Base-by-base conservation (phyloP, 768 basidiomycete species). In the Trametes cubensis region DNA sequence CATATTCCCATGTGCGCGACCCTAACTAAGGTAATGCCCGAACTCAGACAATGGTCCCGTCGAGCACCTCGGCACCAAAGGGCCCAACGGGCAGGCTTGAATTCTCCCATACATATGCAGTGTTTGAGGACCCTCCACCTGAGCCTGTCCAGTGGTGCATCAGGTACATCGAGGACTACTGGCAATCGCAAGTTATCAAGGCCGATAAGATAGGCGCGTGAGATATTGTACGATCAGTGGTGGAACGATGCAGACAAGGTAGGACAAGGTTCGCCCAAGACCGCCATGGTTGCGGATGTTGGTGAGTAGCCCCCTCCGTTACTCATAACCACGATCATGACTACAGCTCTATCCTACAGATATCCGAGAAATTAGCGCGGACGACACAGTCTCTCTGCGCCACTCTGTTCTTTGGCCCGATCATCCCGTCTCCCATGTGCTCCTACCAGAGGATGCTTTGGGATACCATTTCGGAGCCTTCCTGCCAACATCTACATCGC, bases 391-490 rank as follows among this genome's bases (percentile, higher is more conserved):
- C 47, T 67, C 74, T 7, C 77, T 86, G 41, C 81, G 85, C 42
- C 85, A 85, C 70, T 75, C 77, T 25, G 83, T 88, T 5, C 76
- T 87, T 23, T 87, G 85, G 84, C 83, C 85, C 10, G 69, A 80
- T 63, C 77, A 77, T 66, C 78, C 80, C 8, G 68, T 82, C 15
- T 75, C 79, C 58, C 75, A 82, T 60, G 81, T 87, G 48, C 65
- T 66, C 25, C 76, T 86, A 2, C 79, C 83, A 14, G 84, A 85
- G 63, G 85, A 87, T 65, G 70, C 76, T 40, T 56, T 64, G 20
- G 85, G 82, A 11, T 61, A 76, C 63, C 86, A 86, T 75, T 80
- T 80, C 65, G 86, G 85, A 50, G 82, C 83, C 2, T 86, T 88
- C 72, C 52, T 83, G 10, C 66, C 73, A 48, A 58, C 58, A 51